Conservation (phyloP, 352 stramenopile genomes). For the Pythium utonaiense region DNA sequence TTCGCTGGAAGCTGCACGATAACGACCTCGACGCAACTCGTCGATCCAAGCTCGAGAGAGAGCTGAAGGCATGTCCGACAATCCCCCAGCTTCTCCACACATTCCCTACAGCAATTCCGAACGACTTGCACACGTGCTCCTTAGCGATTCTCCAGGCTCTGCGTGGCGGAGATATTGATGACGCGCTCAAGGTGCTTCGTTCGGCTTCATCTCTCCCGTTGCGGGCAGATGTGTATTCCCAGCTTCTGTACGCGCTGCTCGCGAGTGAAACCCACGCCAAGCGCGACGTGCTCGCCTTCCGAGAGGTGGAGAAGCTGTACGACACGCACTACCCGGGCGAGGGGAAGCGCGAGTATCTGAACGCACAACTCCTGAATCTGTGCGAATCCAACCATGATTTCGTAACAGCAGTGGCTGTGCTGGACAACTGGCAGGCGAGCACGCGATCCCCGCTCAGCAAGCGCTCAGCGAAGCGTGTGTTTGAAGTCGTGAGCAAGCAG, state of each 20-base stretch:
- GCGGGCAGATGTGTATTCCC: slow-evolving; percentile 56
- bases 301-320: slow-evolving; percentile 60
- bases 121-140: slow-evolving; percentile 44
- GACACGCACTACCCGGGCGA: slow-evolving; percentile 38
- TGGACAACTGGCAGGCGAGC: slow-evolving; percentile 60
- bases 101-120: slow-evolving; percentile 55
- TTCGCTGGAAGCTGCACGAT: slow-evolving; percentile 4
- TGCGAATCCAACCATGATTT: slow-evolving; percentile 66
- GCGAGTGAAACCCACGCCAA: slow-evolving; percentile 25
- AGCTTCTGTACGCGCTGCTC: slow-evolving; percentile 61
- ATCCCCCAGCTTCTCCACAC: slow-evolving; percentile 49
- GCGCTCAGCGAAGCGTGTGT: slow-evolving; percentile 44
- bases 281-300: slow-evolving; percentile 38
- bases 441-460: slow-evolving; percentile 39
- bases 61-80: slow-evolving; percentile 42
- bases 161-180: slow-evolving; percentile 37
- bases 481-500: slow-evolving; percentile 57
- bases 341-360: slow-evolving; percentile 32
- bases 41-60: slow-evolving; percentile 16
- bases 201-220: slow-evolving; percentile 38
- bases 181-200: slow-evolving; percentile 47
- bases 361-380: slow-evolving; percentile 62
- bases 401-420: slow-evolving; percentile 47
- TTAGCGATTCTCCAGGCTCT: slow-evolving; percentile 48
- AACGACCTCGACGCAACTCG: neutral